Percentiles rank a stretch among this genome's conserved stretches.
phyloP scores from a whole-genome alignment of 139 green algal species.

The Monoraphidium neglectum region DNA sequence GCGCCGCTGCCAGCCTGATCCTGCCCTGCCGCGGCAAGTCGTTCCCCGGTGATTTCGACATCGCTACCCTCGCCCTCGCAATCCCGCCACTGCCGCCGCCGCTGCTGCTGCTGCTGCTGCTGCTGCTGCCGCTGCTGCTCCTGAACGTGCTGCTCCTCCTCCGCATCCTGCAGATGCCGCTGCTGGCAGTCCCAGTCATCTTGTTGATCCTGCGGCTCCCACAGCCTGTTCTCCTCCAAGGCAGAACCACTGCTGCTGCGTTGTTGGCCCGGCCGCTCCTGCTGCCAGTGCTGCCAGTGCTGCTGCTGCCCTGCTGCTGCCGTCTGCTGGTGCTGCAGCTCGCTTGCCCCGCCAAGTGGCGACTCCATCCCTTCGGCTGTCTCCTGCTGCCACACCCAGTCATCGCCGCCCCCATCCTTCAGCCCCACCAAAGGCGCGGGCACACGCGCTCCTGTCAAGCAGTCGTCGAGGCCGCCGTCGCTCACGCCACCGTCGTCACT shows the following conservation, averaged over 20 bases:
- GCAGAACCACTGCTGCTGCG: neutral
- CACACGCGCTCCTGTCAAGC: no score
- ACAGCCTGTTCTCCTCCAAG: neutral
- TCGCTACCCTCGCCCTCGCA: neutral
- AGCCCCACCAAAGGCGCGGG: no score
- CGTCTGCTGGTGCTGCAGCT: no score
- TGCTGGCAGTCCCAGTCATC: neutral
- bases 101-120: conserved; percentile 18
- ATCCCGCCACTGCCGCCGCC: neutral
- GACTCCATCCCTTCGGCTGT: no score
- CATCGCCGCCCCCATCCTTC: conserved; percentile 6
- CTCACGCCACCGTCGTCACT: no score
- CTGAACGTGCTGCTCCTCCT: neutral
- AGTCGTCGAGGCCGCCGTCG: no score
- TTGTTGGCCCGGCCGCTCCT: neutral
- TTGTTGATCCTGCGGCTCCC: neutral
- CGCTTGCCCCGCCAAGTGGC: no score
- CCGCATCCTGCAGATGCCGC: neutral
- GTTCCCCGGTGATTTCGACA: neutral
- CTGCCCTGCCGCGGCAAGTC: neutral
- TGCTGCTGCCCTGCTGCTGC: neutral
- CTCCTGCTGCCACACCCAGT: neutral
- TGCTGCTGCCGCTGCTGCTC: neutral
- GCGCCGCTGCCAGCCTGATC: neutral
- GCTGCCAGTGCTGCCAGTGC: neutral